These are phyloP conservation scores for Paramecium octaurelia DNA, from an alignment of 73 alveolate genomes.

Conservation along the genomic window DNA sequence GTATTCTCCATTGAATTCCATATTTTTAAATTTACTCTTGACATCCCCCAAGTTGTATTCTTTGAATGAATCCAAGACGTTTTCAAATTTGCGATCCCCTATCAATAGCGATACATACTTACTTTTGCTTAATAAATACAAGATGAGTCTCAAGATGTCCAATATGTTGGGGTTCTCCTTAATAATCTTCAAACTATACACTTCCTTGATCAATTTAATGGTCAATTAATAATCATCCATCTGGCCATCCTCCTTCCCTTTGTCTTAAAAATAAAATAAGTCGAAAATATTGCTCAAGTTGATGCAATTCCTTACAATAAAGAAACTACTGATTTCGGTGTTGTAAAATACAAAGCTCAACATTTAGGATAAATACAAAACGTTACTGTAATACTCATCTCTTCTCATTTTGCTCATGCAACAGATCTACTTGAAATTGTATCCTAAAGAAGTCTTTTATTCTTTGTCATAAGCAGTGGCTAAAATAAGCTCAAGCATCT, in stretches of 20 bases:
- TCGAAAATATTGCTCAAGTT: not conserved
- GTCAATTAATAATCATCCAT: not conserved
- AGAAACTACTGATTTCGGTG: not conserved
- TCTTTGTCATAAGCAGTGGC: not conserved
- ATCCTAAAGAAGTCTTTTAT: not conserved
- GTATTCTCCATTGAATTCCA: not conserved
- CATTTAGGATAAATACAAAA: not conserved
- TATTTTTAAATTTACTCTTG: not conserved
- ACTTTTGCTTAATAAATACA: not conserved
- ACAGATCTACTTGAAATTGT: not conserved
- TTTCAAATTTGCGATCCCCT: not conserved
- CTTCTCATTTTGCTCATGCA: not conserved
- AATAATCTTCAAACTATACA: not conserved
- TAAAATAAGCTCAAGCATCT: not conserved
- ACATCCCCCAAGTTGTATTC: not conserved
- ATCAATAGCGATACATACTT: not conserved
- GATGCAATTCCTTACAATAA: not conserved
- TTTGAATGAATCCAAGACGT: not conserved
- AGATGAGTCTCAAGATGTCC: not conserved
- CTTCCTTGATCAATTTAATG: not conserved
- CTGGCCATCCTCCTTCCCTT: not conserved
- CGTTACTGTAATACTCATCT: not conserved
- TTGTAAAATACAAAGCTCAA: not conserved
- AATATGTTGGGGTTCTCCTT: not conserved
- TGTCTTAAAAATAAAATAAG: not conserved